Percentiles rank a stretch among this genome's conserved stretches.
Evolutionary conservation across 2,329 filamentous ascomycete species (phyloP).

Genomic region (Cytospora piceae): DNA sequence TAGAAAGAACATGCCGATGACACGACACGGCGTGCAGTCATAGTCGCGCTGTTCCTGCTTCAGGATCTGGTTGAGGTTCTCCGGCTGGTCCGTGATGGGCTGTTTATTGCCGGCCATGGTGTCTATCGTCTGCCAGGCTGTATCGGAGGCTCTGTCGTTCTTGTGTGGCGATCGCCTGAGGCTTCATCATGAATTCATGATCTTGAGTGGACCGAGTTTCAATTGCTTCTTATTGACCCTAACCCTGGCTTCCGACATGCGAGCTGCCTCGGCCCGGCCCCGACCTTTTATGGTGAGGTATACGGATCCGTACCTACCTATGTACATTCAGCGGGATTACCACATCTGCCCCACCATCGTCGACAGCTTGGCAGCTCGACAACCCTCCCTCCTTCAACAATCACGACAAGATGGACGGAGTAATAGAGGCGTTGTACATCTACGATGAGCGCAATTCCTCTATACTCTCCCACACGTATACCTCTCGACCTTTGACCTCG

Average conservation of each 20-base stretch:
- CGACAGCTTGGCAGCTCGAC: background rate
- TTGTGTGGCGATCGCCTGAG: background rate
- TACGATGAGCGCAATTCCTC: slow-evolving; percentile 92
- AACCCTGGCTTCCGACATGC: background rate
- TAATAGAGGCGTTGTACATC: slow-evolving; percentile 94
- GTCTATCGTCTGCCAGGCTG: background rate
- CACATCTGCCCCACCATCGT: background rate
- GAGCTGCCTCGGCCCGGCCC: background rate
- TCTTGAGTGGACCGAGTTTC: background rate
- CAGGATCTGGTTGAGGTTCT: slow-evolving; percentile 62
- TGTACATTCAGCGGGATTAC: background rate
- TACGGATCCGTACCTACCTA: no score
- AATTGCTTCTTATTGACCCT: background rate
- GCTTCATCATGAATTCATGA: background rate
- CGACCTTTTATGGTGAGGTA: no score
- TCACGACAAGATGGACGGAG: slow-evolving; percentile 67
- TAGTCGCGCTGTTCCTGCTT: slow-evolving; percentile 57
- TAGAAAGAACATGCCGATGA: slow-evolving; percentile 63
- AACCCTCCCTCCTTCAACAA: slow-evolving; percentile 1
- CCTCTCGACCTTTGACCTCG: slow-evolving; percentile 77
- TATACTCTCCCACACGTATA: slow-evolving; percentile 88
- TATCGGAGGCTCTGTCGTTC: background rate
- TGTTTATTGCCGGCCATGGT: slow-evolving; percentile 53
- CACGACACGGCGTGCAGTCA: slow-evolving; percentile 72
- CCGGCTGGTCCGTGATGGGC: slow-evolving; percentile 58